Evolutionary conservation across 2,329 filamentous ascomycete species (phyloP), one percentile per base, ranked within the genome.

Genomic region (Cercospora beticola): DNA sequence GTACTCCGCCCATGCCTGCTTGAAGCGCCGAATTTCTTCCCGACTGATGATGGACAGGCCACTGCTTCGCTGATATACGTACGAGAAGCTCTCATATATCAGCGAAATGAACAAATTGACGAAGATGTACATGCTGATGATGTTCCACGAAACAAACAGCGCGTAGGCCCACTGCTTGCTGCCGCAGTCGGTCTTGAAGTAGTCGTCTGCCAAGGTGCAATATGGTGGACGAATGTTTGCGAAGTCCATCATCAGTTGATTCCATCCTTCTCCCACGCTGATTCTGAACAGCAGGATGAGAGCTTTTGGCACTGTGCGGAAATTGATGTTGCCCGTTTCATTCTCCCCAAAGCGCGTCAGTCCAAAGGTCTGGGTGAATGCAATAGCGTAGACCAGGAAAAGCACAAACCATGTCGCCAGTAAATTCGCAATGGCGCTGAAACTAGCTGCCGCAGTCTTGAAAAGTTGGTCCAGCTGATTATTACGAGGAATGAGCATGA

Each of bases 91-190:
- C 83, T 99, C 95, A 82, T 96, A 99, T 74, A 99, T 99, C 79
- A 99, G 89, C 60, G 95, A 99, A 68, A 99, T 94, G 80, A 99
- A 99, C 78, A 99, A 83, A 77, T 94, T 97, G 77, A 98, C 94
- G 77, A 99, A 99, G 76, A 99, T 97, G 82, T 99, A 99, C 95
- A 99, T 99, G 91, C 94, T 98, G 81, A 99, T 87, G 76, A 99
- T 94, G 83, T 99, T 99, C 95, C 95, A 99, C 4, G 91, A 88
- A 67, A 98, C 93, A 83, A 99, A 99, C 9, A 99, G 84, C 36
- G 89, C 88, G 62, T 93, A 87, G 7, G 95, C 93, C 93, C 95
- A 99, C 46, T 89, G 87, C 62, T 89, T 87, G 81, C 94, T 97
- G 68, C 95, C 95, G 77, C 95, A 99, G 81, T 99, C 96, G 75